Percentiles rank a stretch among this genome's conserved stretches.
Evolutionary conservation across 2,329 filamentous ascomycete genomes (phyloP).

Genomic region (Aspergillaceae sp.): DNA sequence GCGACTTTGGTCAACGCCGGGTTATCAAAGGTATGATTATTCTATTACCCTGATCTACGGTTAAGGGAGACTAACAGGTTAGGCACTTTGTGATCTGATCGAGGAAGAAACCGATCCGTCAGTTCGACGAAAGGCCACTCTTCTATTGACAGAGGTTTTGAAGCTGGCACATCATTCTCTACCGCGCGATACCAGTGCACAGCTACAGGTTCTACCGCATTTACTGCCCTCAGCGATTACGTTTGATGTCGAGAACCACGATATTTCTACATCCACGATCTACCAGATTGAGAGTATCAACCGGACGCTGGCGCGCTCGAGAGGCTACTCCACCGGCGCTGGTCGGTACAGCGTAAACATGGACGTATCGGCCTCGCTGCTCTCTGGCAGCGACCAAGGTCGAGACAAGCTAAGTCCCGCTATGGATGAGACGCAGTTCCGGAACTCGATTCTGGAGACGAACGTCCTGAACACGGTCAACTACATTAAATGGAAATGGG

Average conservation of each 20-base stretch:
- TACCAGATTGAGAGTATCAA: slow-evolving; percentile 98
- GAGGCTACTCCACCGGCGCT: slow-evolving; percentile 35
- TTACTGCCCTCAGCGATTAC: slow-evolving; percentile 68
- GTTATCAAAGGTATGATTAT: slow-evolving; percentile 45
- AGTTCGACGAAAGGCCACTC: slow-evolving; percentile 77
- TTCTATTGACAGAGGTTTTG: slow-evolving; percentile 83
- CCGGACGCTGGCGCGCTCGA: slow-evolving; percentile 76
- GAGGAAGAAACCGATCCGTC: slow-evolving; percentile 42
- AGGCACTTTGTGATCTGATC: slow-evolving; percentile 43
- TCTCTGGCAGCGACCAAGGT: slow-evolving; percentile 30
- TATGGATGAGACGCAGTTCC: slow-evolving; percentile 57
- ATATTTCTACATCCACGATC: slow-evolving; percentile 78
- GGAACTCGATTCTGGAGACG: slow-evolving; percentile 58
- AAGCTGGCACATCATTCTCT: slow-evolving; percentile 81
- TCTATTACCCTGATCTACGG: background rate
- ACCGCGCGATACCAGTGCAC: slow-evolving; percentile 70
- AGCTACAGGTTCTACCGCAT: slow-evolving; percentile 80
- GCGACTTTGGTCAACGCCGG: slow-evolving; percentile 78
- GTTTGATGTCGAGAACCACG: slow-evolving; percentile 63
- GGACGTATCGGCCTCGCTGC: slow-evolving; percentile 37
- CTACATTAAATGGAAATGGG: slow-evolving; percentile 96
- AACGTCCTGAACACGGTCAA: slow-evolving; percentile 83
- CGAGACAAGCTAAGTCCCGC: slow-evolving; percentile 51
- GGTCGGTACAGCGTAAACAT: slow-evolving; percentile 37
- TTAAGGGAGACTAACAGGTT: slow-evolving; percentile 11